phyloP scores from a whole-genome alignment of 139 green algal species.

The Tetraselmis striata region DNA sequence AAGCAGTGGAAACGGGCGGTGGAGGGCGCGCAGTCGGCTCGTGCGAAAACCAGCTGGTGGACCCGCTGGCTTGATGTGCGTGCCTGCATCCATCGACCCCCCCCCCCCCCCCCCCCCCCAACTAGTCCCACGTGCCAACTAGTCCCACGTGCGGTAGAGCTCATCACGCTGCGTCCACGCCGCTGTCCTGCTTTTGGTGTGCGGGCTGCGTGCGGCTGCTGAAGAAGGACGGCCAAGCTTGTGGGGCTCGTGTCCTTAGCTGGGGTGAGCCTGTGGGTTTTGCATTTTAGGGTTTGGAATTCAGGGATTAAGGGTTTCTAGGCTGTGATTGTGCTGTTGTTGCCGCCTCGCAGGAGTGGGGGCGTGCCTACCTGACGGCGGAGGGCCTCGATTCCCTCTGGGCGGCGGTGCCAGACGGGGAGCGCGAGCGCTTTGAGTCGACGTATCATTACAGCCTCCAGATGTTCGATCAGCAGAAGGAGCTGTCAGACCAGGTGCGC shows the following conservation, averaged over 20 bases:
- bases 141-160: too few relatives aligned
- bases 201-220: too few relatives aligned
- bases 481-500: not conserved
- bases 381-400: not conserved
- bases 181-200: too few relatives aligned
- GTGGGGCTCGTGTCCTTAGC: too few relatives aligned
- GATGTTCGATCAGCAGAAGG: not conserved
- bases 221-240: too few relatives aligned
- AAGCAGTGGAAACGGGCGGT: not conserved
- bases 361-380: not conserved
- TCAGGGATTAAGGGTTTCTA: too few relatives aligned
- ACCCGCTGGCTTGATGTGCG: not conserved
- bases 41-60: not conserved
- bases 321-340: not conserved
- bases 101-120: too few relatives aligned
- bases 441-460: not conserved
- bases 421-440: not conserved
- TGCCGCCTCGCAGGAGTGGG: not conserved
- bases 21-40: not conserved
- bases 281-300: too few relatives aligned
- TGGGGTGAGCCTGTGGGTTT: too few relatives aligned
- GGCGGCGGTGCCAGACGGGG: not conserved
- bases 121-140: too few relatives aligned
- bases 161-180: too few relatives aligned
- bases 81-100: too few relatives aligned